These are phyloP conservation scores for Glycine latifolia DNA, from an alignment of 306 rosid genomes.

Conservation along the genomic window DNA sequence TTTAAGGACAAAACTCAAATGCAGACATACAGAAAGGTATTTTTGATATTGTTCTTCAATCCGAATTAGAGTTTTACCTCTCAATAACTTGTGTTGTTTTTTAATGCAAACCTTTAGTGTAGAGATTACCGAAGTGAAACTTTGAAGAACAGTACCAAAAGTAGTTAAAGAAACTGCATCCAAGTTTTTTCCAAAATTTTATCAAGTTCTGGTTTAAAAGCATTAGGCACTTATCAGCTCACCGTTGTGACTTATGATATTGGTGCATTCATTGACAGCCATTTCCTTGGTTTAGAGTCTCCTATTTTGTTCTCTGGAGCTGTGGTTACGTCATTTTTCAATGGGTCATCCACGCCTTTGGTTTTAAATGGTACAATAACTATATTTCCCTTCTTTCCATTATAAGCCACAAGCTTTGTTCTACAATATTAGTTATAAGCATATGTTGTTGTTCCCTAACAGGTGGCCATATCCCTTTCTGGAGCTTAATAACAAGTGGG, in stretches of 20 bases:
- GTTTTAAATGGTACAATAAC: conserved; percentile 40
- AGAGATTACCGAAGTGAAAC: neutral
- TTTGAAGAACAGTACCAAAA: neutral
- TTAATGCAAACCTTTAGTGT: neutral
- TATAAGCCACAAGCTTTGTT: conserved; percentile 6
- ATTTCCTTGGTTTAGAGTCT: conserved; percentile 78
- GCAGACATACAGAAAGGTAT: neutral
- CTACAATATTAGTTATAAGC: neutral
- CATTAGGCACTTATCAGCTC: neutral
- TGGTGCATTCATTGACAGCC: conserved; percentile 57
- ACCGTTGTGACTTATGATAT: neutral
- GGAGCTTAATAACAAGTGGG: conserved; percentile 74
- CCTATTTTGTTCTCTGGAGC: conserved; percentile 84
- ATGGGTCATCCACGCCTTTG: conserved; percentile 67
- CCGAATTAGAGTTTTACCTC: neutral
- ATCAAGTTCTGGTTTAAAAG: neutral
- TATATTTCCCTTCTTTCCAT: neutral
- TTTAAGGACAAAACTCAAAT: neutral
- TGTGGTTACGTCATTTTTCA: conserved; percentile 69
- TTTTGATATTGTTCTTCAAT: neutral
- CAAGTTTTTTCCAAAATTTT: neutral
- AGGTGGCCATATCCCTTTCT: conserved; percentile 91
- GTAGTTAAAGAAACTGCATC: neutral
- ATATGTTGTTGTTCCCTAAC: conserved; percentile 23
- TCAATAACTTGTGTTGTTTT: neutral